Percentiles rank a stretch among this genome's conserved stretches.
Evolutionary conservation across 2,329 filamentous ascomycete genomes (phyloP).

Genomic region (Mollisia scopiformis): DNA sequence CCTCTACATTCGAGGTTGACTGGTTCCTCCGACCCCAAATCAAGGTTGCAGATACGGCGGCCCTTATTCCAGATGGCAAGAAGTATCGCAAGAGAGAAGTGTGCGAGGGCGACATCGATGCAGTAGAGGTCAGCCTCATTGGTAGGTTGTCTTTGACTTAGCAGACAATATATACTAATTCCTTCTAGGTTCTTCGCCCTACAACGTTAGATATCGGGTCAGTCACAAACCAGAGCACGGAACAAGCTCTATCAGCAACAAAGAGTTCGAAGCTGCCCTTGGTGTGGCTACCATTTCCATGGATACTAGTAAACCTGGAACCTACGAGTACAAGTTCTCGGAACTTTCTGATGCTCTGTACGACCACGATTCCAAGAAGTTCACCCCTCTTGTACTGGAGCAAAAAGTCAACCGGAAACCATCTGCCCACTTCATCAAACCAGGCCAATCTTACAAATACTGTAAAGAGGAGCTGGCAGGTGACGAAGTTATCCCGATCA

Average conservation of each 20-base stretch:
- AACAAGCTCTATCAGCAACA: slow-evolving; percentile 65
- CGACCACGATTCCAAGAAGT: slow-evolving; percentile 68
- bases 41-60: slow-evolving; percentile 65
- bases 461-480: slow-evolving; percentile 82
- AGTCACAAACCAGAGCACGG: slow-evolving; percentile 71
- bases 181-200: slow-evolving; percentile 73
- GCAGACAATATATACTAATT: slow-evolving; percentile 10
- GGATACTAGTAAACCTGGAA: slow-evolving; percentile 82
- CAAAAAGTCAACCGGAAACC: slow-evolving; percentile 87
- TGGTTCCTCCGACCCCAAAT: slow-evolving; percentile 85
- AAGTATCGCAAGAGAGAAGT: slow-evolving; percentile 77
- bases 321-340: slow-evolving; percentile 84
- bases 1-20: slow-evolving; percentile 76
- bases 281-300: slow-evolving; percentile 79
- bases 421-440: slow-evolving; percentile 78
- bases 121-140: slow-evolving; percentile 77
- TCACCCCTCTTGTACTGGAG: slow-evolving; percentile 69
- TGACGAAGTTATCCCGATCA: slow-evolving; percentile 87
- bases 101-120: slow-evolving; percentile 93
- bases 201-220: slow-evolving; percentile 80
- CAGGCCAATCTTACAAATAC: slow-evolving; percentile 93
- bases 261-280: slow-evolving; percentile 76
- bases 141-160: slow-evolving; percentile 58
- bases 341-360: slow-evolving; percentile 87
- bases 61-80: slow-evolving; percentile 56